Base-by-base conservation (phyloP, 352 stramenopile species). In the Elongisporangium undulatum region DNA sequence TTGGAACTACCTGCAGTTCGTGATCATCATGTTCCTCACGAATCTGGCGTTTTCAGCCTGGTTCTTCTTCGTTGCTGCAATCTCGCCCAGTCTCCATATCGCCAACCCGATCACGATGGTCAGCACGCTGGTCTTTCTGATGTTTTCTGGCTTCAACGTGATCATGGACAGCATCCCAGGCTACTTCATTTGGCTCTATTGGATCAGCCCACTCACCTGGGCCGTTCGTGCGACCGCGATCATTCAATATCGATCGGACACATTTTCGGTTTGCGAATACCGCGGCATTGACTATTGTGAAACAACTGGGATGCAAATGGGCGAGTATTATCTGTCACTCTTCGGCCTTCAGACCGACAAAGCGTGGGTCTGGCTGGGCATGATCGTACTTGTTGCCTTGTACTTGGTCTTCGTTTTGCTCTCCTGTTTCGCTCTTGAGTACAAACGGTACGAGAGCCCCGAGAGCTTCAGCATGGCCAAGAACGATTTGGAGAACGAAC, bases 161-260 rank as follows among this genome's bases (percentile, higher is more conserved):
- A 68, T 85, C 55, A 64, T 74, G 13, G 68, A 82, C 39, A 63
- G 77, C 12, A 85, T 89, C 10, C 82, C 77, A 0, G 41, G 55
- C 21, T 82, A 81, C 50, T 79, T 80, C 29, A 68, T 67, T 10
- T 92, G 81, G 81, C 16, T 89, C 16, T 90, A 89, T 63, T 89
- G 70, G 65, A 64, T 86, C n/a, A 79, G 82, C 24, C 82, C 79
- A 0, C 56, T 91, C 4, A 64, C 72, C 1, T 89, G 77, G 79
- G 61, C 58, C 1, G 8, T 84, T 34, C 75, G 79, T 12, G 55
- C 58, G 5, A 49, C 85, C 2, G 70, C 68, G 17, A 54, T 85
- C 10, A 77, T 65, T 45, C 64, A 88, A 51, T 88, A 85, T 57
- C 55, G 71, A 6, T 74, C 61, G 1, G n/a, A 13, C 5, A 50